Conservation (phyloP, 495 filamentous ascomycete species). For the Chaetomidium leptoderma region DNA sequence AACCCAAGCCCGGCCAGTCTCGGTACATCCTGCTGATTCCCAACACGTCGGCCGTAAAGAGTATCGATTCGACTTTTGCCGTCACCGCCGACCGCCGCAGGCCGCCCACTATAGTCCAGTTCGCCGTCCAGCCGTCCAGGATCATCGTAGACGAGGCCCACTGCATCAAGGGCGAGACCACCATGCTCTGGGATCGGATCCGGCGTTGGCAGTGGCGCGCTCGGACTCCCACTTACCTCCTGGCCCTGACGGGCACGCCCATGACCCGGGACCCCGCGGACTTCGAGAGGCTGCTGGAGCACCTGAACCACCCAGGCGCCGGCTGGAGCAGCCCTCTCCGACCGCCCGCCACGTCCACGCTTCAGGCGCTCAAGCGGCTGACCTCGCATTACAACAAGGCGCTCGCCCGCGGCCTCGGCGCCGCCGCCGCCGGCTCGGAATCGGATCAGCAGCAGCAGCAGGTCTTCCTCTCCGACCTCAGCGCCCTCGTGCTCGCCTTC, state of each 20-base stretch:
- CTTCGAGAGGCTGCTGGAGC: neutral
- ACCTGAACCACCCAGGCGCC: slow-evolving; percentile 4
- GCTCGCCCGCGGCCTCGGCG: neutral
- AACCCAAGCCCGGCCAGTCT: slow-evolving; percentile 6
- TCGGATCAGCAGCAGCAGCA: slow-evolving; percentile 1
- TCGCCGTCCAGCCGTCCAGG: slow-evolving; percentile 2
- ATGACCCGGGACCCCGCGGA: slow-evolving; percentile 3
- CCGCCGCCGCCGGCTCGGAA: slow-evolving; percentile 1
- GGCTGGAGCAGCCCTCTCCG: slow-evolving; percentile 6
- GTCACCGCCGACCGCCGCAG: neutral
- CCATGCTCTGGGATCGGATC: neutral
- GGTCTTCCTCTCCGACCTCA: slow-evolving; percentile 2
- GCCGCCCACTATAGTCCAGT: neutral
- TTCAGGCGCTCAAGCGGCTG: slow-evolving; percentile 5
- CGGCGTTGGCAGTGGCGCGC: slow-evolving; percentile 1
- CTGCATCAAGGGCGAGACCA: slow-evolving; percentile 5
- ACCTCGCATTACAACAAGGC: slow-evolving; percentile 1
- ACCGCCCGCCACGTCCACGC: neutral
- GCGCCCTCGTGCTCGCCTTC: neutral
- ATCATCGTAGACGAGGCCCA: slow-evolving; percentile 3
- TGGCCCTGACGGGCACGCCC: neutral
- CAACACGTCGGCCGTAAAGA: neutral
- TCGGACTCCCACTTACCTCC: neutral
- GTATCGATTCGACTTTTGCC: slow-evolving; percentile 2
- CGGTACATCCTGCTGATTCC: slow-evolving; percentile 3